Conservation (phyloP, 2,329 filamentous ascomycete genomes). For the Xylaria hypoxylon region DNA sequence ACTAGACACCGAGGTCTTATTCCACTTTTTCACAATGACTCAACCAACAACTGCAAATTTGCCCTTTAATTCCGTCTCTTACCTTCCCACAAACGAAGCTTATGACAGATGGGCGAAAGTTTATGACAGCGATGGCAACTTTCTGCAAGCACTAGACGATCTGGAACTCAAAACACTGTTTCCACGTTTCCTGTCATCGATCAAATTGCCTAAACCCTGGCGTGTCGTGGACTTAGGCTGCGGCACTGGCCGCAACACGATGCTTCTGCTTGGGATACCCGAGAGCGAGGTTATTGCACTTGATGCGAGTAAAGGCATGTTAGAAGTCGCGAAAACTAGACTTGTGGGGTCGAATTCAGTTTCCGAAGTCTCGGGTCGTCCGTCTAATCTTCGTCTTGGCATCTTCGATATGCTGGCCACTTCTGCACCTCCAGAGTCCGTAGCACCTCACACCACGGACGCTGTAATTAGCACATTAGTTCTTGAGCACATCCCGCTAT, state of each 20-base stretch:
- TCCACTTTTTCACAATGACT: constrained; percentile 29
- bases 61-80: constrained; percentile 44
- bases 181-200: constrained; percentile 57
- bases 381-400: constrained; percentile 44
- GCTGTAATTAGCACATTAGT: constrained; percentile 71
- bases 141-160: constrained; percentile 73
- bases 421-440: constrained; percentile 44
- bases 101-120: constrained; percentile 55
- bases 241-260: constrained; percentile 73
- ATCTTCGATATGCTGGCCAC: constrained; percentile 54
- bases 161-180: constrained; percentile 64
- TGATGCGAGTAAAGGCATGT: constrained; percentile 68
- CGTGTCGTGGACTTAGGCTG: constrained; percentile 72
- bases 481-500: constrained; percentile 70
- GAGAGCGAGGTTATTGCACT: constrained; percentile 61
- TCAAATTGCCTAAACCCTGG: constrained; percentile 47
- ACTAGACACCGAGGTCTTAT: neutral
- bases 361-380: neutral
- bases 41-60: constrained; percentile 22
- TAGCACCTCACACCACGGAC: constrained; percentile 50
- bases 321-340: constrained; percentile 61
- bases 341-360: constrained; percentile 37
- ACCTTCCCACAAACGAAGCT: constrained; percentile 50
- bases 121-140: constrained; percentile 75
- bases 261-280: constrained; percentile 58